phyloP scores from a whole-genome alignment of 2,329 filamentous ascomycete species.

The Pestalotiopsis sp. region DNA sequence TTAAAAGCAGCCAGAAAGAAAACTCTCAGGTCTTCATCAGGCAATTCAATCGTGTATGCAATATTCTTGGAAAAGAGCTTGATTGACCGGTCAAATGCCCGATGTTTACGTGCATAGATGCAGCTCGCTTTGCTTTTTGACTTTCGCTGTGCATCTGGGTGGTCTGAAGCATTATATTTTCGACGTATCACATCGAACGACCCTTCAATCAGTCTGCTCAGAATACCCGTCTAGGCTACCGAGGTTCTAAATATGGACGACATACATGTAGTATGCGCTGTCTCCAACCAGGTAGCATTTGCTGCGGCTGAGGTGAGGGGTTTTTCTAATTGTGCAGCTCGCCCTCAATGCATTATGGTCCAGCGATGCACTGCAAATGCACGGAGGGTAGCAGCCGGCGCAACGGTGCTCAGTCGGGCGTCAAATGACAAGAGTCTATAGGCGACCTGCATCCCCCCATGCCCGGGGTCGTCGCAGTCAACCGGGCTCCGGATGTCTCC shows the following conservation, averaged over 20 bases:
- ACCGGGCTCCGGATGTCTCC: background rate
- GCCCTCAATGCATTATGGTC: background rate
- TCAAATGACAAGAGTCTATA: background rate
- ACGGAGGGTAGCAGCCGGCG: background rate
- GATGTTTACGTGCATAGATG: background rate
- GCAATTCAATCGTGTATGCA: background rate
- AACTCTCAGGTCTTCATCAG: background rate
- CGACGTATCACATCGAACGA: background rate
- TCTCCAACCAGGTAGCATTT: background rate
- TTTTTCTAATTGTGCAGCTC: background rate
- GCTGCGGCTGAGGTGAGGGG: background rate
- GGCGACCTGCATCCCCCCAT: background rate
- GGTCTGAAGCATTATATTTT: background rate
- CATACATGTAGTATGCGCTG: background rate
- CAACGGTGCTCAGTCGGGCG: background rate
- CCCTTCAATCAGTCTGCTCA: background rate
- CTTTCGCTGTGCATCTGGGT: background rate
- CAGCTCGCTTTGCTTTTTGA: background rate
- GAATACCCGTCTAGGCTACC: background rate
- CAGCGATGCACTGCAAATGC: background rate
- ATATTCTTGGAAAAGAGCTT: background rate
- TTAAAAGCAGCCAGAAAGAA: too few relatives aligned
- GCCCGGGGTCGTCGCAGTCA: background rate
- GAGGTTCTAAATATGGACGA: background rate
- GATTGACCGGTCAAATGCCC: background rate